These are phyloP conservation scores for Trametopsis cervina DNA, from an alignment of 768 basidiomycete species.

Conservation along the genomic window DNA sequence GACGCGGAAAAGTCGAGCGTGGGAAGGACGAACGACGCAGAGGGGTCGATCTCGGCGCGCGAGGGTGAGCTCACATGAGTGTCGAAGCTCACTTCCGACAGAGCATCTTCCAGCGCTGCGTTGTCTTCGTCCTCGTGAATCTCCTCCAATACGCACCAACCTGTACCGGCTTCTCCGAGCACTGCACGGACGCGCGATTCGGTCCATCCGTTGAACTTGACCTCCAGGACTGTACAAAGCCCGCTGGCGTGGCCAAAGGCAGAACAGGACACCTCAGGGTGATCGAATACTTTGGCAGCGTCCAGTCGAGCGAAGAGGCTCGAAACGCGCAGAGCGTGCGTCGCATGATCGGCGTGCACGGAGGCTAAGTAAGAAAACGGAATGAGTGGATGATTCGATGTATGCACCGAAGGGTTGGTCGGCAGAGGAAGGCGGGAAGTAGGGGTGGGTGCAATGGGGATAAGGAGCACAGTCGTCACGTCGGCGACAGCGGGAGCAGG, in stretches of 20 bases:
- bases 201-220: conserved; percentile 73
- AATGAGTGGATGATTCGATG: conserved; percentile 33
- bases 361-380: conserved; percentile 46
- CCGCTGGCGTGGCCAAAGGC: conserved; percentile 52
- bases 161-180: conserved; percentile 63
- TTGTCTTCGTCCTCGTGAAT: conserved; percentile 21
- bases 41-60: conserved; percentile 38
- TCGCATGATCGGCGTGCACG: conserved; percentile 44
- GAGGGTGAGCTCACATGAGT: conserved; percentile 10
- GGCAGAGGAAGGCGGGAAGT: conserved; percentile 56
- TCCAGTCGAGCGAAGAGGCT: conserved; percentile 70
- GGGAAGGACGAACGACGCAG: conserved; percentile 69
- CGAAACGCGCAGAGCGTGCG: conserved; percentile 58
- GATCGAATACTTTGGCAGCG: conserved; percentile 58
- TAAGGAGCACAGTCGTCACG: conserved; percentile 61
- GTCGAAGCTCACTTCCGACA: conserved; percentile 23
- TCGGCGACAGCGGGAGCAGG: conserved; percentile 26
- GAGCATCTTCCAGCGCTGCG: conserved; percentile 22
- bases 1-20: conserved; percentile 65
- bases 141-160: conserved; percentile 75
- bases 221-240: conserved; percentile 57
- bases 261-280: conserved; percentile 46
- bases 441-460: conserved; percentile 75
- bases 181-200: conserved; percentile 55
- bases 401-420: conserved; percentile 19